Evolutionary conservation across 192 early-diverging fungal species (phyloP), one percentile per base, ranked within the genome.

Genomic region (Gonapodya prolifera): DNA sequence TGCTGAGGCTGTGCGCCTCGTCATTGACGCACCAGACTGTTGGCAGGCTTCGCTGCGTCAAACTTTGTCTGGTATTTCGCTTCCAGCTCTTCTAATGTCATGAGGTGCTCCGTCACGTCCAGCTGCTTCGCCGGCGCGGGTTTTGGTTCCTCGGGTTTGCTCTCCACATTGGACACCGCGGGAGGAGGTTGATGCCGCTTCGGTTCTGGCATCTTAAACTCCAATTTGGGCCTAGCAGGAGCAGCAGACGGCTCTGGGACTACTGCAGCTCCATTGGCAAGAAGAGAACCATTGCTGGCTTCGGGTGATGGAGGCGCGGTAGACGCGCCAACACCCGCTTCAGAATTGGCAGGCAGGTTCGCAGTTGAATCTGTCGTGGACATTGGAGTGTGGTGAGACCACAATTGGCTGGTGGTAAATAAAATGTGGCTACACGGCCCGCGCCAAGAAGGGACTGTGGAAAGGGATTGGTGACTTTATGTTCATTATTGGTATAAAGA

Each of bases 71-170:
- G 75, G 80, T 83, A 87, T 78, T 86, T 84, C 32, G 81, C 78
- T 33, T 82, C 80, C 16, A 93, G 78, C 33, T 91, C 81, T 16
- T 85, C 82, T 1, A 89, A 45, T n/a, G 90, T 77, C 35, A 91
- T 78, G 35, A 91, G 70, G 79, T 93, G 92, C 81, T 93, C 92
- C 70, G 81, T 80, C n/a, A 83, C 79, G 75, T 83, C 82, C 33
- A 82, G 78, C 78, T 83, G 80, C 73, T 83, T 83, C 45, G 70
- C 78, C 1, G 28, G 69, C 45, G 70, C 78, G 13, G 28, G 69
- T 61, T 61, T 61, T 8, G 45, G 45, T 61, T 61, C 45, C 45
- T 8, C 45, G 23, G 45, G 45, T 16, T 8, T 23, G 8, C 8
- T 23, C 45, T 8, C 8, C 8, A 61, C 45, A 61, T 16, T 23